phyloP scores from a whole-genome alignment of 2,329 filamentous ascomycete genomes.

The Botrytis galanthina region DNA sequence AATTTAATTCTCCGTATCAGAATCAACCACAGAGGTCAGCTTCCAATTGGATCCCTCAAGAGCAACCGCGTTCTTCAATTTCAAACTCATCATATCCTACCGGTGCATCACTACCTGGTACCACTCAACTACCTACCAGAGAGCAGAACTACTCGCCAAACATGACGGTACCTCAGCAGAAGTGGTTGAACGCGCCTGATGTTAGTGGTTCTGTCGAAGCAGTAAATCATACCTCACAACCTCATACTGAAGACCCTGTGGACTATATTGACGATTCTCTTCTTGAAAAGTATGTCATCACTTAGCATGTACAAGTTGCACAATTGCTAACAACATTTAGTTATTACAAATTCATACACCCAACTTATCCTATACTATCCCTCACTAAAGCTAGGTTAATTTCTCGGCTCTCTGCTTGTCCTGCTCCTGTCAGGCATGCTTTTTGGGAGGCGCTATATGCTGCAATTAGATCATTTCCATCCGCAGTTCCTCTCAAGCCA shows the following conservation, averaged over 20 bases:
- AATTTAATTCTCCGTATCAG: conserved; percentile 42
- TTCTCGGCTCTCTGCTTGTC: conserved; percentile 55
- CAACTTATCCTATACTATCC: conserved; percentile 64
- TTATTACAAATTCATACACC: conserved; percentile 64
- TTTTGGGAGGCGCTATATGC: conserved; percentile 63
- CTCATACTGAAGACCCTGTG: conserved; percentile 34
- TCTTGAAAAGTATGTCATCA: conserved; percentile 41
- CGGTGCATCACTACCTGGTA: conserved; percentile 22
- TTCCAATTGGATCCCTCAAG: conserved; percentile 30
- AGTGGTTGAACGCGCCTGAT: conserved; percentile 38
- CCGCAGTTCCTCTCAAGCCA: conserved; percentile 38
- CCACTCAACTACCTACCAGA: conserved; percentile 26
- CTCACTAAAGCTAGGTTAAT: conserved; percentile 55
- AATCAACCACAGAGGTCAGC: conserved; percentile 36
- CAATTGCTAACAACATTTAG: conserved; percentile 41
- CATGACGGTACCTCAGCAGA: conserved; percentile 33
- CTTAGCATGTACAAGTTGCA: background rate
- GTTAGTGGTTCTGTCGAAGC: conserved; percentile 33
- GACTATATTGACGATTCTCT: conserved; percentile 46
- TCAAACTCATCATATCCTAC: conserved; percentile 21
- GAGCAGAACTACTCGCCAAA: conserved; percentile 38
- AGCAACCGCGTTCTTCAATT: conserved; percentile 28
- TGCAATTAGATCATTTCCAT: conserved; percentile 55
- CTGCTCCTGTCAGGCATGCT: conserved; percentile 56
- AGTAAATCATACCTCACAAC: conserved; percentile 27